phyloP scores from a whole-genome alignment of 306 rosid species.

The Luffa acutangula region DNA sequence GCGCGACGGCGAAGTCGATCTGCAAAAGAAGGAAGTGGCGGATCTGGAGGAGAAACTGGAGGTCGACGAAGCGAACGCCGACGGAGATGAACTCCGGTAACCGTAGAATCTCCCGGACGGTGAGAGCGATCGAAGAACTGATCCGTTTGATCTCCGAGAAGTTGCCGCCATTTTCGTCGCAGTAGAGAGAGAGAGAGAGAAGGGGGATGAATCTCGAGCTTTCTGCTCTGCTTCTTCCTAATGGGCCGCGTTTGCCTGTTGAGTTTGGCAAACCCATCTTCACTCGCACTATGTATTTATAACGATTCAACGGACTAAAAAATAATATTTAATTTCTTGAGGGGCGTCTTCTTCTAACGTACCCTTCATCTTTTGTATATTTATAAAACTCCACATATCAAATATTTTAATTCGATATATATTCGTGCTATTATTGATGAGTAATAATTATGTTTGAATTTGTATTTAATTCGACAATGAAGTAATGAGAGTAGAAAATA shows the following conservation, averaged over 20 bases:
- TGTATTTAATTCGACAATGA: background rate
- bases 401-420: background rate
- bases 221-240: background rate
- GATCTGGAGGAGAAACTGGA: slow-evolving; percentile 63
- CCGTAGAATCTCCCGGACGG: slow-evolving; percentile 45
- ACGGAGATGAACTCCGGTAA: slow-evolving; percentile 18
- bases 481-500: no score
- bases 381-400: background rate
- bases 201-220: background rate
- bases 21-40: slow-evolving; percentile 31
- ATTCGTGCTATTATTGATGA: background rate
- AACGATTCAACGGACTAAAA: background rate
- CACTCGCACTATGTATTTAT: slow-evolving; percentile 67
- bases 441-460: background rate
- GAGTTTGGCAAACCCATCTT: slow-evolving; percentile 73
- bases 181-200: slow-evolving; percentile 16
- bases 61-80: slow-evolving; percentile 62
- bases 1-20: slow-evolving; percentile 62
- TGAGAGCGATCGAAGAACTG: slow-evolving; percentile 39
- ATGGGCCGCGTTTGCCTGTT: slow-evolving; percentile 35
- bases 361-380: background rate
- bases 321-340: background rate
- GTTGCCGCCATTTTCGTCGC: slow-evolving; percentile 42
- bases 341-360: background rate
- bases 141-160: slow-evolving; percentile 53